Base-by-base conservation (phyloP, 768 basidiomycete species). In the Macrolepiota dolichaula region DNA sequence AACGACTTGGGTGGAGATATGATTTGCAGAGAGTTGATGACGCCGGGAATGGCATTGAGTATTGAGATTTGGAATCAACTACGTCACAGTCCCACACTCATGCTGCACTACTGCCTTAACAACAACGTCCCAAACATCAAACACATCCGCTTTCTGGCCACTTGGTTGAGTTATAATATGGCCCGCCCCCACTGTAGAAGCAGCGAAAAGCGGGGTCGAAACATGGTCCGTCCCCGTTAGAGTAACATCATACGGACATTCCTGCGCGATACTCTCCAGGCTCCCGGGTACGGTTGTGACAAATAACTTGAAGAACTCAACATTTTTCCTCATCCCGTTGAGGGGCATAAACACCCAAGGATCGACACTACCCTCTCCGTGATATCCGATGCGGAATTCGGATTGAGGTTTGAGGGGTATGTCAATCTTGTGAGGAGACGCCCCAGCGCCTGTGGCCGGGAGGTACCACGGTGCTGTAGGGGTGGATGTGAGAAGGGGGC, bases 11-110 rank as follows among this genome's bases (percentile, higher is more conserved):
- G 78, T 9, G 87, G 79, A 0, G 85, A 71, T 19, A 94, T 65
- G 55, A 99, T 74, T 71, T 96, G 94, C 2, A 98, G 78, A 4
- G 94, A 93, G 75, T 99, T 99, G 69, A 98, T 79, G 59, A 96
- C 85, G 0, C 97, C 97, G 0, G 79, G 82, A 0, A 85, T 87
- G 1, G 85, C 40, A 42, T 42, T n/a, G n/a, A 42, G 15, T 42
- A 42, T n/a, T 42, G n/a, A n/a, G n/a, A n/a, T n/a, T n/a, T n/a
- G n/a, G n/a, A n/a, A n/a, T n/a, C 29, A 44, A 17, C 19, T n/a
- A 44, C n/a, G 19, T 13, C 19, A 19, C 19, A 44, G 42, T 44
- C 27, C 55, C 55, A 27, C 29, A 32, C 27, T 55, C 55, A 29
- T 47, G 27, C 29, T 57, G 55, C 29, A 57, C 42, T 1, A 57